These are phyloP conservation scores for Brasenia schreberi DNA, from an alignment of 164 flowering plant species.

Conservation along the genomic window DNA sequence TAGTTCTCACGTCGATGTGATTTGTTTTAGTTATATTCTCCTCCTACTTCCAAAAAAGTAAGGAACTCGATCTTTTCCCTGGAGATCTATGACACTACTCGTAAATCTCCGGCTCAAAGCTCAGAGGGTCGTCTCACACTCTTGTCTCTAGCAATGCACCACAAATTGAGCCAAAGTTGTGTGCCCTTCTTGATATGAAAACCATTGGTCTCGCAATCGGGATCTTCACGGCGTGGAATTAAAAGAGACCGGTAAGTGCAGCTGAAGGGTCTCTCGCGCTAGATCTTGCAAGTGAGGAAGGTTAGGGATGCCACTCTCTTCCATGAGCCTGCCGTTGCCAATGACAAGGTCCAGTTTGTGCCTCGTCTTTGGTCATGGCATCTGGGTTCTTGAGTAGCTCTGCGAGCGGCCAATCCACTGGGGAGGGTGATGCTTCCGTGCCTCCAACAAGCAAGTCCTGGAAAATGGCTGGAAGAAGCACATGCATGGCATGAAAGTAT, in stretches of 20 bases:
- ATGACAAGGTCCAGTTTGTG: not conserved
- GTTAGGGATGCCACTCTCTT: not conserved
- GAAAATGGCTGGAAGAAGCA: not conserved
- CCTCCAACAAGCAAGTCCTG: not conserved
- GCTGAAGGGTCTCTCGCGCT: not conserved
- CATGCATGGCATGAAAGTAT: too few relatives aligned
- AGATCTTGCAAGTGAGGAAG: not conserved
- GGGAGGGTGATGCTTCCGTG: not conserved
- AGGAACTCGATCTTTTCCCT: not conserved
- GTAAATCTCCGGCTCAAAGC: slow-evolving; percentile 1
- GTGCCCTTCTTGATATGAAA: slow-evolving; percentile 1
- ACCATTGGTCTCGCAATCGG: slow-evolving; percentile 1
- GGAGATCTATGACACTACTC: not conserved
- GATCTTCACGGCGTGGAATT: not conserved
- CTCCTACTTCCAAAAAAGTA: slow-evolving; percentile 5
- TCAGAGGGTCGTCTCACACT: slow-evolving; percentile 2
- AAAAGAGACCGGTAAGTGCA: slow-evolving; percentile 1
- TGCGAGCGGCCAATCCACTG: not conserved
- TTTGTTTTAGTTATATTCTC: too few relatives aligned
- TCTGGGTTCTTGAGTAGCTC: not conserved
- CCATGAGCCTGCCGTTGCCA: not conserved
- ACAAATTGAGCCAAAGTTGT: not conserved
- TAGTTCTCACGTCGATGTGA: too few relatives aligned
- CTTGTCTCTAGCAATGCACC: slow-evolving; percentile 7
- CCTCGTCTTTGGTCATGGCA: not conserved